Evolutionary conservation across 352 stramenopile species (phyloP).

Genomic region (Globisporangium cederbergense): DNA sequence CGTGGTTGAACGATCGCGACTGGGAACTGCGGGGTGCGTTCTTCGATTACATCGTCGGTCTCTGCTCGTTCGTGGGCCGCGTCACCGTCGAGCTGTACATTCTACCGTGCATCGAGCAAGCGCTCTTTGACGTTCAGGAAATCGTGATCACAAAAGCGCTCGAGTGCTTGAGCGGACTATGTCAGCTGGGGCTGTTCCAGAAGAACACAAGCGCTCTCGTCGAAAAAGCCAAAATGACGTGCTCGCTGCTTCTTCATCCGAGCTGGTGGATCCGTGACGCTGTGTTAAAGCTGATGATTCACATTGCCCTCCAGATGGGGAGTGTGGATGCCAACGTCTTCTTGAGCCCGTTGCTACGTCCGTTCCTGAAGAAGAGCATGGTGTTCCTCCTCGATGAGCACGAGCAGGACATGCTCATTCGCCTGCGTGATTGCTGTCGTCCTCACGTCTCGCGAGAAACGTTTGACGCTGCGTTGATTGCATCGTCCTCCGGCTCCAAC

Average conservation of each 20-base stretch:
- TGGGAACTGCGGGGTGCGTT: constrained; percentile 86
- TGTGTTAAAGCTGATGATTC: constrained; percentile 82
- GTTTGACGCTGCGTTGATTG: constrained; percentile 78
- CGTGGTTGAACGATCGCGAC: constrained; percentile 96
- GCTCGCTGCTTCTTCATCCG: constrained; percentile 81
- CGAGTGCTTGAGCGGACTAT: constrained; percentile 87
- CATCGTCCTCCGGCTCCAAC: constrained; percentile 44
- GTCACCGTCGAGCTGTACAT: constrained; percentile 95
- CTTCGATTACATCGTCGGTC: constrained; percentile 92
- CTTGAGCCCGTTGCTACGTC: constrained; percentile 81
- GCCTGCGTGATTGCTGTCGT: constrained; percentile 60
- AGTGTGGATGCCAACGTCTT: constrained; percentile 92
- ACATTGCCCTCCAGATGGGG: constrained; percentile 84
- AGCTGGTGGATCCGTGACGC: constrained; percentile 88
- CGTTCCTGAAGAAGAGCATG: constrained; percentile 88
- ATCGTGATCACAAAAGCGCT: constrained; percentile 94
- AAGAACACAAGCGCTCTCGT: constrained; percentile 74
- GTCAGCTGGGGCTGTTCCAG: constrained; percentile 91
- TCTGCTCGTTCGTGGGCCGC: constrained; percentile 93
- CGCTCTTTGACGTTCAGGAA: constrained; percentile 95
- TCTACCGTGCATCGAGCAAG: constrained; percentile 96
- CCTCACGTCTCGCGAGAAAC: constrained; percentile 77
- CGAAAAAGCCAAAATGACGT: constrained; percentile 84
- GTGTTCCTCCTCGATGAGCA: constrained; percentile 68
- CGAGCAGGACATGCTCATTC: constrained; percentile 45